Percentiles rank a stretch among this genome's conserved stretches.
Evolutionary conservation across 108 stramenopile genomes (phyloP).

Genomic region (Aurantiochytrium sp.): DNA sequence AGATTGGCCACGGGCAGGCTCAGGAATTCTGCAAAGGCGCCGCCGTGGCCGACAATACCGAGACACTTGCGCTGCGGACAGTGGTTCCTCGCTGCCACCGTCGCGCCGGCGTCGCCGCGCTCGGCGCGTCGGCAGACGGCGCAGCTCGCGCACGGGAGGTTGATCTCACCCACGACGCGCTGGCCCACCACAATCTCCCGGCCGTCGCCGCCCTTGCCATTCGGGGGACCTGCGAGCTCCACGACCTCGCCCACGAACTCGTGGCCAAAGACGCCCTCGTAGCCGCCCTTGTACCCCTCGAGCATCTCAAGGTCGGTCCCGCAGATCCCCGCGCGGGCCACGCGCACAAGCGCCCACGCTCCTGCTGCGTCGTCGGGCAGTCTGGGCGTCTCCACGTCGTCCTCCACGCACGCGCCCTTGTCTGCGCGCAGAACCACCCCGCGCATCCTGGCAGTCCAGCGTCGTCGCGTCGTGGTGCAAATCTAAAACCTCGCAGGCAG

Average conservation of each 20-base stretch:
- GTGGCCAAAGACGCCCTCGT: conserved; percentile 59
- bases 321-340: conserved; percentile 70
- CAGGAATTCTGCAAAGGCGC: background rate
- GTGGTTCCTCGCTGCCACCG: conserved; percentile 13
- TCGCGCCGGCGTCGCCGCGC: no score
- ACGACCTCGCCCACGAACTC: conserved; percentile 23
- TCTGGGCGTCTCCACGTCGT: background rate
- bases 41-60: background rate
- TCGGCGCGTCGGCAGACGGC: background rate
- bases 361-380: background rate
- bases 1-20: background rate
- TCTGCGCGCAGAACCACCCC: background rate
- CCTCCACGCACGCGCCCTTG: background rate
- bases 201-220: background rate
- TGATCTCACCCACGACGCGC: conserved; percentile 24
- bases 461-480: no score
- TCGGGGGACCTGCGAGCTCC: no score
- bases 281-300: conserved; percentile 70
- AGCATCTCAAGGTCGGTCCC: conserved; percentile 74
- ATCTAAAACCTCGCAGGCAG: no score
- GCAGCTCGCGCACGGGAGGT: background rate
- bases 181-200: background rate
- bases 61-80: conserved; percentile 4
- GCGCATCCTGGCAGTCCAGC: background rate
- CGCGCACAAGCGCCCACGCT: conserved; percentile 36